These are phyloP conservation scores for Colletotrichum sp. DNA, from an alignment of 2,329 filamentous ascomycete species.

Conservation along the genomic window DNA sequence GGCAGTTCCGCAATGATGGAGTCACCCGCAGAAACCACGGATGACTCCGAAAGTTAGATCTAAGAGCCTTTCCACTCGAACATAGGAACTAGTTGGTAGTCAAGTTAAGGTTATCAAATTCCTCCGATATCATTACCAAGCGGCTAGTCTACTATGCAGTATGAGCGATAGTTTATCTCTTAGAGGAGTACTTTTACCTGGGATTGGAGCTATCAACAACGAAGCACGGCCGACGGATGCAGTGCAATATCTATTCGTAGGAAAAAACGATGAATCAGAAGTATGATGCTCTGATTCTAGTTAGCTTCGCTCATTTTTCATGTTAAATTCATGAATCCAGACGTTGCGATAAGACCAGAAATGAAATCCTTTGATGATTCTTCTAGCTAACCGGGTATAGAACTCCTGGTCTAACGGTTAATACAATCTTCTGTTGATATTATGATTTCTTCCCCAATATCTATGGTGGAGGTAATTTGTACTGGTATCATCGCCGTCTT, in stretches of 20 bases:
- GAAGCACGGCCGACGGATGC: not conserved
- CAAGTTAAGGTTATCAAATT: not conserved
- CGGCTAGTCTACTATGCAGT: not conserved
- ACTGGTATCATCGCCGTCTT: accelerated
- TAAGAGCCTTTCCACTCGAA: accelerated
- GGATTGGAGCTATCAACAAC: not conserved
- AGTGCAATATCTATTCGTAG: too few relatives aligned
- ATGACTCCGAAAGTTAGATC: not conserved
- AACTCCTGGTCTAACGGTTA: accelerated
- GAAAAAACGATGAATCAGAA: accelerated
- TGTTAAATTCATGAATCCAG: accelerated
- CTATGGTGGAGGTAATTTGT: accelerated
- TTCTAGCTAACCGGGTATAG: accelerated
- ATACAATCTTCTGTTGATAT: not conserved
- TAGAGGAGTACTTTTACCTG: accelerated
- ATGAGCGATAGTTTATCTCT: not conserved
- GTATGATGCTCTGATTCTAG: accelerated
- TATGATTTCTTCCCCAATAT: not conserved
- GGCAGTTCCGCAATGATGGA: not conserved
- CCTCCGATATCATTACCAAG: not conserved
- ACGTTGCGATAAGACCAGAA: too few relatives aligned
- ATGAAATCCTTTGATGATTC: too few relatives aligned
- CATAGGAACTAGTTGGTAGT: not conserved
- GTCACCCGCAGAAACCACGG: not conserved
- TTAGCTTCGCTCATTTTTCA: too few relatives aligned